Evolutionary conservation across 2,329 filamentous ascomycete species (phyloP).

Genomic region (Xylaria sp.): DNA sequence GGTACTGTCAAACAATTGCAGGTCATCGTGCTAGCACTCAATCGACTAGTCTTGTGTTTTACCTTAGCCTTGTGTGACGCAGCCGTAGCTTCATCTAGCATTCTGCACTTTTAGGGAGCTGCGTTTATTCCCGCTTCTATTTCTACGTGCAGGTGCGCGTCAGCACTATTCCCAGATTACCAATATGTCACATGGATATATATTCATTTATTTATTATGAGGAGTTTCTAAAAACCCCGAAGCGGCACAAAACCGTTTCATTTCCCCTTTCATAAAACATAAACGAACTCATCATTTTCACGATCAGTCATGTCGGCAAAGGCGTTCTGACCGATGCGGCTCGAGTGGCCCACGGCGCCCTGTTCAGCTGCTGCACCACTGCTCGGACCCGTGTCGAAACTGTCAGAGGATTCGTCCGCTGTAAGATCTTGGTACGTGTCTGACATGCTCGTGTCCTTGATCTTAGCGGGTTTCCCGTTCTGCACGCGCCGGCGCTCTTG

Average conservation of each 20-base stretch:
- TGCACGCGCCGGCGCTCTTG: conserved; percentile 65
- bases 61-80: background rate
- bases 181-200: background rate
- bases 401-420: conserved; percentile 59
- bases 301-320: conserved; percentile 71
- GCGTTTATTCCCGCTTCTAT: background rate
- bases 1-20: background rate
- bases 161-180: background rate
- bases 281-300: conserved; percentile 75
- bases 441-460: conserved; percentile 72
- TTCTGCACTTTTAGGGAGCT: background rate
- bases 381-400: conserved; percentile 64
- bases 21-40: background rate
- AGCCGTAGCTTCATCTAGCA: background rate
- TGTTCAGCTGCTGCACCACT: conserved; percentile 50
- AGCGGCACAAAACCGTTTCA: background rate
- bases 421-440: conserved; percentile 56
- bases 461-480: conserved; percentile 69
- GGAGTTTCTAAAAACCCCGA: background rate
- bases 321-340: conserved; percentile 59
- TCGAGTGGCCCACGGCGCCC: conserved; percentile 16
- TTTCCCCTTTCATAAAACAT: conserved; percentile 33
- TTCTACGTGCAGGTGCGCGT: background rate
- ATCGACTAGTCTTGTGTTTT: background rate
- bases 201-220: background rate